phyloP scores from a whole-genome alignment of 1,284 basidiomycete species.

The Apiotrichum gamsii region DNA sequence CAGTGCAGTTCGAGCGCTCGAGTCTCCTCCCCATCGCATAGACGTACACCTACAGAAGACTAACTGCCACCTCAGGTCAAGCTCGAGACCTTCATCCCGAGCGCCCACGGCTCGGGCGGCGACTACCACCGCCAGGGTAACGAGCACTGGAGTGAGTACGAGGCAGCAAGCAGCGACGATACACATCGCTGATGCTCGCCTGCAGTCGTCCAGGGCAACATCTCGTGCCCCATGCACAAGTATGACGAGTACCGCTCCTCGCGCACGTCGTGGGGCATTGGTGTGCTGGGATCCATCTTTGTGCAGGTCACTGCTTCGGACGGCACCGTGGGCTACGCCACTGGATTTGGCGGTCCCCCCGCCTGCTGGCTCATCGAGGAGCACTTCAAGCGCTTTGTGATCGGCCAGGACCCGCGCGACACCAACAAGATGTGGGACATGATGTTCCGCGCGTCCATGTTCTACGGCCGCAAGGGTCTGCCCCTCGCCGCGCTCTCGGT shows the following conservation, averaged over 20 bases:
- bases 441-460: constrained; percentile 51
- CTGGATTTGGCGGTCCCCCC: constrained; percentile 54
- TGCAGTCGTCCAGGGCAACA: constrained; percentile 43
- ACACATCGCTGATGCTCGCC: background rate
- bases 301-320: constrained; percentile 52
- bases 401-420: constrained; percentile 53
- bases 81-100: constrained; percentile 49
- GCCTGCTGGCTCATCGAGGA: constrained; percentile 55
- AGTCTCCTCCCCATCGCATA: too few relatives aligned
- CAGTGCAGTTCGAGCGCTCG: too few relatives aligned
- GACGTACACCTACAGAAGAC: too few relatives aligned
- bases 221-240: constrained; percentile 50
- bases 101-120: constrained; percentile 49
- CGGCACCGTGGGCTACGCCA: constrained; percentile 52
- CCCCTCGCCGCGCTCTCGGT: constrained; percentile 53
- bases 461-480: constrained; percentile 54
- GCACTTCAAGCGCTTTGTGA: constrained; percentile 53
- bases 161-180: too few relatives aligned
- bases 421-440: constrained; percentile 52
- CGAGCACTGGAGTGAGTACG: constrained; percentile 44
- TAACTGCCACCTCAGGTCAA: constrained; percentile 25
- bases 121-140: constrained; percentile 51
- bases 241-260: constrained; percentile 51
- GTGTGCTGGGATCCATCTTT: constrained; percentile 51
- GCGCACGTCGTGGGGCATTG: constrained; percentile 50